phyloP scores from a whole-genome alignment of 257 asterid genomes.

The Perilla frutescens region DNA sequence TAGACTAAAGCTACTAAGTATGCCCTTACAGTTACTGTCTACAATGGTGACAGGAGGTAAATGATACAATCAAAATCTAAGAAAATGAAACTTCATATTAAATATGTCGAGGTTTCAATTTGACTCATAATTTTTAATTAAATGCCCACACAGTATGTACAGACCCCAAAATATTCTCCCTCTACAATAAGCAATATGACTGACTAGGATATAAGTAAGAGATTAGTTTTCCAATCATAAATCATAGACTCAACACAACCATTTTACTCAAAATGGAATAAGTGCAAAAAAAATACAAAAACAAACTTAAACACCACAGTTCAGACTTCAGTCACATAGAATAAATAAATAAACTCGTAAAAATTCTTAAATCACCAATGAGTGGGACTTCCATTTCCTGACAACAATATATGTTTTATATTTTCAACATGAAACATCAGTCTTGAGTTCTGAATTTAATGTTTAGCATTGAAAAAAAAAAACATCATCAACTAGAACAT shows the following conservation, averaged over 20 bases:
- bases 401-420: not conserved
- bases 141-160: conserved; percentile 12
- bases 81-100: conserved; percentile 24
- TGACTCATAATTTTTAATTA: conserved; percentile 10
- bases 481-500: conserved; percentile 18
- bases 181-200: conserved; percentile 15
- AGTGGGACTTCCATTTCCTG: not conserved
- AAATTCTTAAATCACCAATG: conserved; percentile 11
- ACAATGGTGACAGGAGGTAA: conserved; percentile 18
- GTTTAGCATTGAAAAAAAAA: conserved; percentile 14
- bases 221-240: conserved; percentile 16
- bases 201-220: not conserved
- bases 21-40: conserved; percentile 5
- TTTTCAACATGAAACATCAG: conserved; percentile 22
- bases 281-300: not conserved
- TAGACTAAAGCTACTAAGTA: not conserved
- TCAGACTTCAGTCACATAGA: conserved; percentile 9
- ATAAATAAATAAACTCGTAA: conserved; percentile 4
- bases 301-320: not conserved
- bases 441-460: conserved; percentile 15
- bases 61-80: conserved; percentile 21
- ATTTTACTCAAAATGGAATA: not conserved
- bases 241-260: conserved; percentile 1
- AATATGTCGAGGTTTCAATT: conserved; percentile 10
- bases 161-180: conserved; percentile 26